Evolutionary conservation across 306 rosid species (phyloP).

Genomic region (Cyamopsis tetragonoloba): DNA sequence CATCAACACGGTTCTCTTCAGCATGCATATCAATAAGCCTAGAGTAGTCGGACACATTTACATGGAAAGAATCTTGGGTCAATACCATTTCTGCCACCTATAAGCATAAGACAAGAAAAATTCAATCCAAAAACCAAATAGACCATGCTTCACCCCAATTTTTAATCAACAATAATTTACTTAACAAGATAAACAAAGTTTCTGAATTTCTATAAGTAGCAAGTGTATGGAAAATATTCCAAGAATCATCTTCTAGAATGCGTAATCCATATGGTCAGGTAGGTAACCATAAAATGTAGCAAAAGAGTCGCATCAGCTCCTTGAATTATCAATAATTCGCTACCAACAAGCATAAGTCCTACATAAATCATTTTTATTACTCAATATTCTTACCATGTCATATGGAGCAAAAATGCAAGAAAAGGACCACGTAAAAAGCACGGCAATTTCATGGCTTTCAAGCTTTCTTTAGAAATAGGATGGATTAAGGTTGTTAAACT

Average conservation of each 20-base stretch:
- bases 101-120: slow-evolving; percentile 31
- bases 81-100: slow-evolving; percentile 78
- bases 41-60: slow-evolving; percentile 64
- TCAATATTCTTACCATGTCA: neutral
- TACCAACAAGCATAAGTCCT: neutral
- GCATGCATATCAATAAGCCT: slow-evolving; percentile 69
- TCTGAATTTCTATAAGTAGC: slow-evolving; percentile 4
- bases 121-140: slow-evolving; percentile 14
- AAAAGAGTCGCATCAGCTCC: neutral
- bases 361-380: neutral
- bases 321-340: slow-evolving; percentile 7
- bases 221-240: neutral
- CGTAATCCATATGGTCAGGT: neutral
- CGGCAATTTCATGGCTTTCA: neutral
- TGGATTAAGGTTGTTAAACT: too few species aligned
- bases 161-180: neutral
- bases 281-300: neutral
- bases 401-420: neutral
- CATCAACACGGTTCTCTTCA: slow-evolving; percentile 52
- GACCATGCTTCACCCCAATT: neutral
- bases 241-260: slow-evolving; percentile 7
- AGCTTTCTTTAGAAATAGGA: neutral
- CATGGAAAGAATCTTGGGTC: slow-evolving; percentile 71
- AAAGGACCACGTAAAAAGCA: neutral
- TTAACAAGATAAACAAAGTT: slow-evolving; percentile 1